Evolutionary conservation across 2,329 filamentous ascomycete species (phyloP), one percentile per base, ranked within the genome.

Genomic region (Xylaria polymorpha): DNA sequence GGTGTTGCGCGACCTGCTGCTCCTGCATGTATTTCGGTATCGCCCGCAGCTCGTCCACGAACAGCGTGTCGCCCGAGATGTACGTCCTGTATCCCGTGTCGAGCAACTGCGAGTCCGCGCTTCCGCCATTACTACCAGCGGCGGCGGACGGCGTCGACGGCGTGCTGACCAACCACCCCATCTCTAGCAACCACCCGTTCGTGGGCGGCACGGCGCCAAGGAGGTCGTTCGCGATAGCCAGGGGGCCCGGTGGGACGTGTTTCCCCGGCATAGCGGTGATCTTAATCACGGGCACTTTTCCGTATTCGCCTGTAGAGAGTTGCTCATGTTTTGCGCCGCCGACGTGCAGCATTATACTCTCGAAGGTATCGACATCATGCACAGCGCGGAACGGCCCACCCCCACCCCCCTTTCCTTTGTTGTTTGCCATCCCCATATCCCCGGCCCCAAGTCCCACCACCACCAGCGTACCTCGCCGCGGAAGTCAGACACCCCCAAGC

Each of bases 131-230:
- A 4, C 20, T n/a, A 1, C 29, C n/a, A 22, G 51, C 9, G 6
- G 51, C 18, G 22, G 51, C 8, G 9, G 50, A 18, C 18, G 15
- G 25, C 9, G 32, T 37, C 15, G 53, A 39, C 10, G 59, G 41
- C 59, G 63, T 43, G 51, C 41, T 29, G 8, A 67, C 60, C 35
- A 77, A 72, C 72, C 86, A 83, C 0, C 89, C 88, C 10, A 91
- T 79, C 76, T 91, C 88, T 4, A 91, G 69, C 80, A 91, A 86
- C 88, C 89, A 91, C 39, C 89, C 89, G 74, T 91, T 91, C 0
- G 86, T 90, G 1, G 88, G 90, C 4, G 89, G 90, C 4, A 91
- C 84, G 61, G 84, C 78, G 43, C 75, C 65, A 2, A 82, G 71
- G 6, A 82, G 29, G 39, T 82, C 76, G 61, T 83, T 81, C 41